phyloP scores from a whole-genome alignment of 257 asterid species.

The Handroanthus guayacan region DNA sequence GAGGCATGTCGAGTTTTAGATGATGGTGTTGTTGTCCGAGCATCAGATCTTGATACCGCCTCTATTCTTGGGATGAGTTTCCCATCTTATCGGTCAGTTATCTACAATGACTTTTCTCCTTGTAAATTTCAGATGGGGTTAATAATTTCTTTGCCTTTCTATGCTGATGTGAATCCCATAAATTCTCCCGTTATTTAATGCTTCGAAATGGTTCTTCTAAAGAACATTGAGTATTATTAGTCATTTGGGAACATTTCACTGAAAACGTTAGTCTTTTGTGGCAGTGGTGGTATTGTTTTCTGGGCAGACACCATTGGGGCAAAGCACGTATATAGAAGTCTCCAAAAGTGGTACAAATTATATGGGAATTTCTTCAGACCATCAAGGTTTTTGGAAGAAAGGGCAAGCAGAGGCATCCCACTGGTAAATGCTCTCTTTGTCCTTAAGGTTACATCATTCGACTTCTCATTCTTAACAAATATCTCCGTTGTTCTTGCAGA shows the following conservation, averaged over 20 bases:
- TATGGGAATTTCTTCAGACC: constrained; percentile 87
- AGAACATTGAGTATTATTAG: not conserved
- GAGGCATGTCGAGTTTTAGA: constrained; percentile 95
- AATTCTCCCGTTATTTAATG: not conserved
- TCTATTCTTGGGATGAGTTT: constrained; percentile 98
- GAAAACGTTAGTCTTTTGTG: constrained; percentile 31
- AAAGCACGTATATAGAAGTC: constrained; percentile 69
- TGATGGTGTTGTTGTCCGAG: constrained; percentile 84
- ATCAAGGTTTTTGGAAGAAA: constrained; percentile 81
- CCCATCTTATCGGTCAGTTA: constrained; percentile 89
- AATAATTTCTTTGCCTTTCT: not conserved
- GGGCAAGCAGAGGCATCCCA: constrained; percentile 86
- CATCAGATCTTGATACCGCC: constrained; percentile 93
- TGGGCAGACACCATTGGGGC: constrained; percentile 99
- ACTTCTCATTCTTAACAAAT: constrained; percentile 2
- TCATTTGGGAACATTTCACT: constrained; percentile 23
- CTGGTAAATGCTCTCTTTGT: constrained; percentile 65
- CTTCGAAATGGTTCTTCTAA: not conserved
- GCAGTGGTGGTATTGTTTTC: constrained; percentile 93
- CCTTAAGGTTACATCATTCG: constrained; percentile 9
- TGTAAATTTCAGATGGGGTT: constrained; percentile 7
- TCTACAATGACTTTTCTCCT: not conserved
- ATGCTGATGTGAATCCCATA: constrained; percentile 4
- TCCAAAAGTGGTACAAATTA: constrained; percentile 71
- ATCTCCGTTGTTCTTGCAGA: not conserved